Conservation (phyloP, 352 stramenopile species). For the Phytophthora aleatoria region DNA sequence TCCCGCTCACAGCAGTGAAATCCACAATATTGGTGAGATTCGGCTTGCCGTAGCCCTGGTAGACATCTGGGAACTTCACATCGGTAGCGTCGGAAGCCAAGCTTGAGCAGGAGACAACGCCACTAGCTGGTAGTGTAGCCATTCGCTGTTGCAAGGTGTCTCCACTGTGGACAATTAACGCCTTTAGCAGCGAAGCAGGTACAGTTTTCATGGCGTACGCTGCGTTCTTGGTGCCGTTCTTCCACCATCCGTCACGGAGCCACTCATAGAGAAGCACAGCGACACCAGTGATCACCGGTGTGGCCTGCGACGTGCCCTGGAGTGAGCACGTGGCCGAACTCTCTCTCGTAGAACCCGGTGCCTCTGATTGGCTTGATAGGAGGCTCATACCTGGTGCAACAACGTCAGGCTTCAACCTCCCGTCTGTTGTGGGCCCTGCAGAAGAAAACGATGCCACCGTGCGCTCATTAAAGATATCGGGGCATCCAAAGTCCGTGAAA, state of each 20-base stretch:
- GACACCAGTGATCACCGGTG: constrained; percentile 73
- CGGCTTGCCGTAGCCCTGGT: constrained; percentile 83
- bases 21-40: constrained; percentile 83
- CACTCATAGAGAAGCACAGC: constrained; percentile 80
- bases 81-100: constrained; percentile 36
- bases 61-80: constrained; percentile 67
- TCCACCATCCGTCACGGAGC: constrained; percentile 84
- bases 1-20: constrained; percentile 34
- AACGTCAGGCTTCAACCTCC: constrained; percentile 88
- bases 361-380: constrained; percentile 71
- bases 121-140: constrained; percentile 36
- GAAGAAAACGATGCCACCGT: constrained; percentile 88
- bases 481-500: constrained; percentile 54
- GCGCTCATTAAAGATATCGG: constrained; percentile 68
- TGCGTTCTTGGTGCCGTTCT: constrained; percentile 56
- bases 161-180: constrained; percentile 81
- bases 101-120: constrained; percentile 55
- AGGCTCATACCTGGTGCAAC: constrained; percentile 85
- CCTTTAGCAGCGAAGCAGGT: constrained; percentile 77
- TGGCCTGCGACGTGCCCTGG: constrained; percentile 81
- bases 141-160: constrained; percentile 60
- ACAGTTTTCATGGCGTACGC: constrained; percentile 60
- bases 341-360: constrained; percentile 56
- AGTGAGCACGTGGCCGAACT: constrained; percentile 66
- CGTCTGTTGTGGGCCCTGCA: constrained; percentile 78